A percentile compares a stretch with the other conserved stretches of the same genome.
phyloP scores from a whole-genome alignment of 768 basidiomycete species.

The Candolleomyces efflorescens region DNA sequence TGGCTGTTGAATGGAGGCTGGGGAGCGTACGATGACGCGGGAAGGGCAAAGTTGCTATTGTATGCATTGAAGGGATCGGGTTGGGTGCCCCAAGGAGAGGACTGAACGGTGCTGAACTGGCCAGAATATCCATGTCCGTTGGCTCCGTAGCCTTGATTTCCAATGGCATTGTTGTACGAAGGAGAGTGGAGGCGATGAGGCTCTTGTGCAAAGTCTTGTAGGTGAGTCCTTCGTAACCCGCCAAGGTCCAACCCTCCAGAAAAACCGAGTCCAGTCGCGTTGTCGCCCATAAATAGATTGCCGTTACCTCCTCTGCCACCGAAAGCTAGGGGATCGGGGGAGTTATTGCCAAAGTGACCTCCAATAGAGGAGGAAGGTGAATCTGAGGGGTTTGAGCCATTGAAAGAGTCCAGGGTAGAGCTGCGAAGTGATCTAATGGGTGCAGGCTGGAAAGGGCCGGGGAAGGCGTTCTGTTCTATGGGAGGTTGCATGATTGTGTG shows the following conservation, averaged over 20 bases:
- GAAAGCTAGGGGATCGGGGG: slow-evolving; percentile 64
- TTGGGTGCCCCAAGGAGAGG: slow-evolving; percentile 10
- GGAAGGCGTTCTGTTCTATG: slow-evolving; percentile 36
- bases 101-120: slow-evolving; percentile 12
- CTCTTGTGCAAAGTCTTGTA: slow-evolving; percentile 14
- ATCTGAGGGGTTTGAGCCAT: slow-evolving; percentile 55
- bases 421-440: slow-evolving; percentile 57
- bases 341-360: slow-evolving; percentile 53
- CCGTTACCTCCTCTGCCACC: slow-evolving; percentile 40
- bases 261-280: slow-evolving; percentile 19
- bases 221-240: background rate
- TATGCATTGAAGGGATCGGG: background rate
- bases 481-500: slow-evolving; percentile 23
- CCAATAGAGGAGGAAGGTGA: slow-evolving; percentile 74
- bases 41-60: background rate
- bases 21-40: background rate
- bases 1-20: background rate
- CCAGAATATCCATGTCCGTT: slow-evolving; percentile 7
- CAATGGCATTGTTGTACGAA: slow-evolving; percentile 17
- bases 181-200: slow-evolving; percentile 13
- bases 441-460: slow-evolving; percentile 62
- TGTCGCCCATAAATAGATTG: slow-evolving; percentile 32
- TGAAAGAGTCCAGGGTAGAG: slow-evolving; percentile 63
- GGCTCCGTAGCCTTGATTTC: slow-evolving; percentile 14
- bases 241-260: slow-evolving; percentile 1